Evolutionary conservation across 352 stramenopile species (phyloP).

Genomic region (Pythium folliculosum): DNA sequence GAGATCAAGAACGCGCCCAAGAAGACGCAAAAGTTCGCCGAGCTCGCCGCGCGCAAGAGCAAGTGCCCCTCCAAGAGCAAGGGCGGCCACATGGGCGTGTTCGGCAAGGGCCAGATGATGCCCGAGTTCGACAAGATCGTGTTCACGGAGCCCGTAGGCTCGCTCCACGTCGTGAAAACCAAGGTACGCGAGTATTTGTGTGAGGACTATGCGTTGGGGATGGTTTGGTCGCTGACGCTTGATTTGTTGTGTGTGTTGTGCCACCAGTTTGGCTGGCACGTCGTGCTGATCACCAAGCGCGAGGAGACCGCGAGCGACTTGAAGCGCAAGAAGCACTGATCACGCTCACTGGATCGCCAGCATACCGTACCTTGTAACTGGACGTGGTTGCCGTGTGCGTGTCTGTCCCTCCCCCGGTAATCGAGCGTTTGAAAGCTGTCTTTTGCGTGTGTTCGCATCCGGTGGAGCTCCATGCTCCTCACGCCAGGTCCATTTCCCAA

Average conservation of each 20-base stretch:
- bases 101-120: conserved; percentile 75
- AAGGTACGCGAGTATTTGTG: conserved; percentile 27
- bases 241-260: not conserved
- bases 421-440: too few species aligned
- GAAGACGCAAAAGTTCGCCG: conserved; percentile 49
- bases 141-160: conserved; percentile 57
- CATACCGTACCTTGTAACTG: not conserved
- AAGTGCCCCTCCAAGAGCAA: conserved; percentile 64
- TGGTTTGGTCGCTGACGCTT: not conserved
- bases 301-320: conserved; percentile 44
- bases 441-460: too few species aligned
- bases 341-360: not conserved
- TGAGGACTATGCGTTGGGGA: not conserved
- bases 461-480: too few species aligned
- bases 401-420: too few species aligned
- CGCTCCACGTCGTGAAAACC: conserved; percentile 62
- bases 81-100: conserved; percentile 64
- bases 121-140: conserved; percentile 72
- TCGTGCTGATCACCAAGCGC: conserved; percentile 71
- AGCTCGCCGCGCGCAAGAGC: conserved; percentile 52
- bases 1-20: conserved; percentile 59
- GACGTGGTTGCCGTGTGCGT: too few species aligned
- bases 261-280: conserved; percentile 75
- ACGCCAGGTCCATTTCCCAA: too few species aligned
- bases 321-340: conserved; percentile 34